Conservation (phyloP, 2,329 filamentous ascomycete genomes). For the Clonostachys chloroleuca region DNA sequence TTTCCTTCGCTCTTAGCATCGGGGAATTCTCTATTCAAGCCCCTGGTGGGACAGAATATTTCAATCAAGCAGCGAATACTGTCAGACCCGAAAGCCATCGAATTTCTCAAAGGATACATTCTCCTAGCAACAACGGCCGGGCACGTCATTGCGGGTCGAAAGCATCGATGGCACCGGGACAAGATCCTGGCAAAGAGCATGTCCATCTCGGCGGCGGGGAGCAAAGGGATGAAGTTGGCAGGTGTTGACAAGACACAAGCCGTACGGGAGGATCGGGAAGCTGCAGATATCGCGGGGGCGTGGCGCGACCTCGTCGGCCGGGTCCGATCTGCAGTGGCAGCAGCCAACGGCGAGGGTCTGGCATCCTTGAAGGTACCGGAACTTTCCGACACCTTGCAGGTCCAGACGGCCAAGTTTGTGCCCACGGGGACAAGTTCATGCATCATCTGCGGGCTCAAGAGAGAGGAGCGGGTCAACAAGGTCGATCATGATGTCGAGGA, state of each 20-base stretch:
- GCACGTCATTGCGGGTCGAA: slow-evolving; percentile 80
- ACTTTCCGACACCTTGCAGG: slow-evolving; percentile 62
- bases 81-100: slow-evolving; percentile 54
- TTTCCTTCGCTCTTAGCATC: slow-evolving; percentile 69
- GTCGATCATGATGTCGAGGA: slow-evolving; percentile 78
- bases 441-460: slow-evolving; percentile 80
- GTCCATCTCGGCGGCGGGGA: slow-evolving; percentile 74
- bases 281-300: slow-evolving; percentile 66
- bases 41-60: slow-evolving; percentile 52
- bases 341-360: slow-evolving; percentile 56
- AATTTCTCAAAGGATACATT: slow-evolving; percentile 63
- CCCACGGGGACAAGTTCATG: slow-evolving; percentile 72
- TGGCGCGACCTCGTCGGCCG: slow-evolving; percentile 76
- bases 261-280: slow-evolving; percentile 81
- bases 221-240: slow-evolving; percentile 86
- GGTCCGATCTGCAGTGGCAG: slow-evolving; percentile 67
- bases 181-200: slow-evolving; percentile 80
- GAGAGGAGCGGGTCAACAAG: slow-evolving; percentile 76
- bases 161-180: slow-evolving; percentile 87
- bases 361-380: slow-evolving; percentile 60
- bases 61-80: slow-evolving; percentile 60
- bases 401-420: slow-evolving; percentile 68
- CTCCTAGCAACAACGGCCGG: slow-evolving; percentile 63
- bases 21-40: slow-evolving; percentile 62
- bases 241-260: slow-evolving; percentile 80